Evolutionary conservation across 2,329 filamentous ascomycete species (phyloP), one percentile per base, ranked within the genome.

Genomic region (Aspergillus hiratsukae): DNA sequence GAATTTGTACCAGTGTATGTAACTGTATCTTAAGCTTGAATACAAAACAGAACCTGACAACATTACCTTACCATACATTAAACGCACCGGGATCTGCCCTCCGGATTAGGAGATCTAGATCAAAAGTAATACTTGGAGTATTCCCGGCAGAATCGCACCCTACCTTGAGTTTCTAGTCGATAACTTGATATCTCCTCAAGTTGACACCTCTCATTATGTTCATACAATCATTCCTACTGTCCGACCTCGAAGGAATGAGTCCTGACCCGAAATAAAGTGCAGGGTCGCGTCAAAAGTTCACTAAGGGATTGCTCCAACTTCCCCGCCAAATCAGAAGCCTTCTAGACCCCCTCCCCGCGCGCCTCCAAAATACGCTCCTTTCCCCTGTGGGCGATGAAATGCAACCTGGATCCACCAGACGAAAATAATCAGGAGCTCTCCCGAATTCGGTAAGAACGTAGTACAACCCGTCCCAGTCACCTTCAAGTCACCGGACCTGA

Each of bases 351-450:
- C 51, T 46, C 51, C 51, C 51, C 51, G 37, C 51, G 35, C 43
- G n/a, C 4, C n/a, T 40, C 51, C 37, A 46, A 46, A 46, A 27
- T 23, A 23, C 46, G 41, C 45, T 49, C 29, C 31, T 25, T 11
- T n/a, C n/a, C n/a, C n/a, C 14, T 17, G 10, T 11, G 9, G 51
- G 27, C 28, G 11, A 17, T 48, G n/a, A 35, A 45, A 54, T 54
- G 52, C 49, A 49, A 54, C 28, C 29, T 48, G 19, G 52, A 14
- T 49, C 52, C 52, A 49, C 52, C 49, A 19, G 49, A 61, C 57
- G 59, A 61, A 55, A 56, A 56, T 59, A 48, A 53, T 59, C 52
- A 58, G 59, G 59, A 57, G 45, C 25, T 10, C 46, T 28, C 46
- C 51, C 51, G 27, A 51, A 52, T 54, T 31, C n/a, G 40, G 40